Conservation (phyloP, 2,329 filamentous ascomycete species). For the Emydomyces testavorans region DNA sequence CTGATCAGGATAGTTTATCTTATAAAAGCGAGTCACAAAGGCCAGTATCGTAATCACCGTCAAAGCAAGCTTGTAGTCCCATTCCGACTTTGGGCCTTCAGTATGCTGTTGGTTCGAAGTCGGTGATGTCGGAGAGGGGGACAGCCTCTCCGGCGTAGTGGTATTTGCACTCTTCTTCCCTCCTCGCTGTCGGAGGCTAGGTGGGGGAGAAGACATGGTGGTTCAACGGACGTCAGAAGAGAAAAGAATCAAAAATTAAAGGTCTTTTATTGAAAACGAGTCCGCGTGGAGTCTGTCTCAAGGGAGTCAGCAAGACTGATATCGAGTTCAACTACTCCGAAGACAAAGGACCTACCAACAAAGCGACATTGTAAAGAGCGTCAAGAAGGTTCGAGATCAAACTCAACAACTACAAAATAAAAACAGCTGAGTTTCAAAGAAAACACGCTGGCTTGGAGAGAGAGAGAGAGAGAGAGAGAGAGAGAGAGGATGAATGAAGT, state of each 20-base stretch:
- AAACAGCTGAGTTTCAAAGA: neutral
- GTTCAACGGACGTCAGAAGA: neutral
- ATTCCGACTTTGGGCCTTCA: conserved; percentile 40
- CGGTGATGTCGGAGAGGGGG: neutral
- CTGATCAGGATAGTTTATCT: conserved; percentile 87
- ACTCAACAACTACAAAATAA: neutral
- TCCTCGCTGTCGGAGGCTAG: conserved; percentile 34
- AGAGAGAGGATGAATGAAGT: too few species aligned
- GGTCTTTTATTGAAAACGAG: neutral
- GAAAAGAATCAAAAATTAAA: neutral
- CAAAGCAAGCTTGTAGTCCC: conserved; percentile 73
- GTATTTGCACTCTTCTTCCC: conserved; percentile 28
- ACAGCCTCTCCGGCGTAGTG: conserved; percentile 17
- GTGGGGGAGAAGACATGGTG: conserved; percentile 15
- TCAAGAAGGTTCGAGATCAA: conserved; percentile 14
- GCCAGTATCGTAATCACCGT: conserved; percentile 66
- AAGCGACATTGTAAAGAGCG: conserved; percentile 18
- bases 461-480: too few species aligned
- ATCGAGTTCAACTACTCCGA: conserved; percentile 1
- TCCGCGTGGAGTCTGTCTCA: neutral
- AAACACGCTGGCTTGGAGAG: too few species aligned
- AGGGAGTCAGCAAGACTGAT: neutral
- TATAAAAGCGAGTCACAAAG: conserved; percentile 89
- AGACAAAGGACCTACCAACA: conserved; percentile 11
- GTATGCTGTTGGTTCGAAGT: conserved; percentile 12